Percentiles rank a stretch among this genome's conserved stretches.
These are phyloP conservation scores for Aspergillus heteromorphus DNA, from an alignment of 495 filamentous ascomycete species.

Conservation along the genomic window DNA sequence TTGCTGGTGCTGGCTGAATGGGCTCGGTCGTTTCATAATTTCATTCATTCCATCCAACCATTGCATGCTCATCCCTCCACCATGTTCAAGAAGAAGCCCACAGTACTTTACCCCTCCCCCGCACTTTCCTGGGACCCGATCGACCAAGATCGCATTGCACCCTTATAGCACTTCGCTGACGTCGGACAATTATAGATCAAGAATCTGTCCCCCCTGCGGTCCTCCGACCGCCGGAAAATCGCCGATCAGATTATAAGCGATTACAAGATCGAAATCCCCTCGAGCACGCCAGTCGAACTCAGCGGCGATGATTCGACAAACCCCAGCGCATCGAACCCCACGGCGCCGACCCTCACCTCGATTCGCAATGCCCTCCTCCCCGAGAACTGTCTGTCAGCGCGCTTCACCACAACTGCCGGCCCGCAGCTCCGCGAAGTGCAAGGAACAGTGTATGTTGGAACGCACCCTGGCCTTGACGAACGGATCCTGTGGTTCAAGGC, in stretches of 20 bases:
- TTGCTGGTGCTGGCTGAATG: neutral
- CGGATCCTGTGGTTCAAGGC: constrained; percentile 67
- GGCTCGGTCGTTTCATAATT: neutral
- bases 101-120: constrained; percentile 39
- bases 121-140: constrained; percentile 17
- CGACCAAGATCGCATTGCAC: constrained; percentile 8
- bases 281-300: constrained; percentile 26
- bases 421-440: constrained; percentile 58
- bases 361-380: constrained; percentile 61
- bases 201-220: constrained; percentile 61
- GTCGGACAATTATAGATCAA: constrained; percentile 50
- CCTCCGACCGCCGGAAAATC: constrained; percentile 65
- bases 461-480: constrained; percentile 51
- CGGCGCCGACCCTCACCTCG: constrained; percentile 41
- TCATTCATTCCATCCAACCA: neutral
- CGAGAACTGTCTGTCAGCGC: constrained; percentile 57
- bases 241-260: constrained; percentile 66
- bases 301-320: constrained; percentile 32
- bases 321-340: constrained; percentile 25
- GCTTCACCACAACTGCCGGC: constrained; percentile 65
- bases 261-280: constrained; percentile 48
- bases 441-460: constrained; percentile 62
- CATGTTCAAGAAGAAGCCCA: constrained; percentile 83
- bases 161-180: neutral
- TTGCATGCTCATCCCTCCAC: constrained; percentile 1